Conservation (phyloP, 257 asterid species). For the Orobanche coerulescens region DNA sequence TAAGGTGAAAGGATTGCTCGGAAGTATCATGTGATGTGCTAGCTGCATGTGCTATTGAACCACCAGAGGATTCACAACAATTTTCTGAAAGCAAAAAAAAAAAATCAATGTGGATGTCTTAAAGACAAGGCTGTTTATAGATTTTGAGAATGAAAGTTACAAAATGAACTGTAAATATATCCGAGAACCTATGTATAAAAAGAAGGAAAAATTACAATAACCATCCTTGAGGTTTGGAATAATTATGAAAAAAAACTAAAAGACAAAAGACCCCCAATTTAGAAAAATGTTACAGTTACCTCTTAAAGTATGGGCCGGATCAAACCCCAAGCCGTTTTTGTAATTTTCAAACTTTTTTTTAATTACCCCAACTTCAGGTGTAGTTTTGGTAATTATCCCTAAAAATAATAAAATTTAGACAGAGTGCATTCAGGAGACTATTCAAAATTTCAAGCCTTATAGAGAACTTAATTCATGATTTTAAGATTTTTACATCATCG, state of each 20-base stretch:
- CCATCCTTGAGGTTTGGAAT: not conserved
- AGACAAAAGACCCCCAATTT: not conserved
- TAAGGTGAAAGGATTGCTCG: slow-evolving; percentile 41
- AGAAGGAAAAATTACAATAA: not conserved
- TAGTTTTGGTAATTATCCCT: not conserved
- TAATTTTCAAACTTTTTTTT: no score
- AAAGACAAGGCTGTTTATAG: slow-evolving; percentile 7
- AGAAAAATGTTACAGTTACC: not conserved
- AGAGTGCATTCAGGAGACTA: slow-evolving; percentile 15
- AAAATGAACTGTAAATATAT: slow-evolving; percentile 1
- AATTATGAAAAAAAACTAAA: not conserved
- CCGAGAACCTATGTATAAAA: not conserved
- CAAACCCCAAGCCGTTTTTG: no score
- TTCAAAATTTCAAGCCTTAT: not conserved
- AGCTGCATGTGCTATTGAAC: slow-evolving; percentile 25
- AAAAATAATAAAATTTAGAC: not conserved
- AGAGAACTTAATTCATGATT: slow-evolving; percentile 11
- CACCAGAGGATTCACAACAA: slow-evolving; percentile 31
- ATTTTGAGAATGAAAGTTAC: not conserved
- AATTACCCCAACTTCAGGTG: not conserved
- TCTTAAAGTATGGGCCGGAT: not conserved
- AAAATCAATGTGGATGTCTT: not conserved
- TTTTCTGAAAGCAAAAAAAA: slow-evolving; percentile 32
- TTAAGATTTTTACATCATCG: slow-evolving; percentile 3
- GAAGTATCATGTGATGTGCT: slow-evolving; percentile 25